phyloP scores from a whole-genome alignment of 306 rosid species.

The Biancaea sappan region DNA sequence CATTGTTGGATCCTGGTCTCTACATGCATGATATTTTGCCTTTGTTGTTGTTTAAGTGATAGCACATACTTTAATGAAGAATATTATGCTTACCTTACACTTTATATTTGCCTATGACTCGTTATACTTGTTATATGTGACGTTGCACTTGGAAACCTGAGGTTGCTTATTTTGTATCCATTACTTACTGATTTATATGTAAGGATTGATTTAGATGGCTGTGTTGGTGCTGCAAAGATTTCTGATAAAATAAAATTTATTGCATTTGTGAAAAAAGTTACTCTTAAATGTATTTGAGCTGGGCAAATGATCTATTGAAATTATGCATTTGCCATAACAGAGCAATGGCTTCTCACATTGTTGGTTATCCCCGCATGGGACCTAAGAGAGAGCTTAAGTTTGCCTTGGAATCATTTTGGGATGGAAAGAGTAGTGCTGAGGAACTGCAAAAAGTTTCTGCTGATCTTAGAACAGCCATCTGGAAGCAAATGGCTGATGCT shows the following conservation, averaged over 20 bases:
- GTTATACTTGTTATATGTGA: constrained; percentile 11
- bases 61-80: background rate
- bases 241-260: background rate
- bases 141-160: background rate
- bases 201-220: background rate
- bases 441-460: constrained; percentile 67
- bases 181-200: background rate
- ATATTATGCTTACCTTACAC: background rate
- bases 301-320: constrained; percentile 10
- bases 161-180: background rate
- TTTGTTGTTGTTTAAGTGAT: background rate
- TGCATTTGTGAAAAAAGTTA: background rate
- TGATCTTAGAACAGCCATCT: constrained; percentile 62
- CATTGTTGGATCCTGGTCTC: background rate
- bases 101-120: background rate
- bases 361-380: constrained; percentile 91
- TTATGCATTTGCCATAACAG: constrained; percentile 40
- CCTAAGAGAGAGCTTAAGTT: constrained; percentile 85
- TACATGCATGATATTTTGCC: background rate
- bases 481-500: constrained; percentile 81
- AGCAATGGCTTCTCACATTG: constrained; percentile 79
- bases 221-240: background rate
- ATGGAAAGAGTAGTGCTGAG: constrained; percentile 69
- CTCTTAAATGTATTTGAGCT: background rate
- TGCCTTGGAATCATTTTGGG: constrained; percentile 90